phyloP scores from a whole-genome alignment of 768 basidiomycete genomes.

The Amanita muscaria region DNA sequence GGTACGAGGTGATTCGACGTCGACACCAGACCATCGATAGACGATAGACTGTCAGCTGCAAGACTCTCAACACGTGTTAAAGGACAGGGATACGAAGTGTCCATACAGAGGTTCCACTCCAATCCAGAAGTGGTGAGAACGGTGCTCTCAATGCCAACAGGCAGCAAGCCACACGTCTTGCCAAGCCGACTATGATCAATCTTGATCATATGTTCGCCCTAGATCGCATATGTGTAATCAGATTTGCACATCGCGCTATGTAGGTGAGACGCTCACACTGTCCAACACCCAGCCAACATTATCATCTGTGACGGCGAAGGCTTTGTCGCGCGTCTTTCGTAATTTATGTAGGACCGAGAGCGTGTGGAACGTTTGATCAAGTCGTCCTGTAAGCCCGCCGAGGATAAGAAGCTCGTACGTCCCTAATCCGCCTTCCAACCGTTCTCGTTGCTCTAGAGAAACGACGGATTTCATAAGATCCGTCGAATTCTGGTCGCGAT shows the following conservation, averaged over 20 bases:
- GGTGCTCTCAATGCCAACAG: constrained; percentile 74
- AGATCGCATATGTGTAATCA: not conserved
- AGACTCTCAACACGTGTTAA: not conserved
- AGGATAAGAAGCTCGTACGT: constrained; percentile 71
- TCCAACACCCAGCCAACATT: constrained; percentile 88
- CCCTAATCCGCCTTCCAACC: constrained; percentile 25
- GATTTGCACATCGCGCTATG: not conserved
- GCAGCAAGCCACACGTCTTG: constrained; percentile 90
- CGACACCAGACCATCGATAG: constrained; percentile 79
- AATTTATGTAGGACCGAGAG: constrained; percentile 80
- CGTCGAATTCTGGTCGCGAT: constrained; percentile 75
- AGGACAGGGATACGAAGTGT: not conserved
- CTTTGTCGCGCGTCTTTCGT: constrained; percentile 44
- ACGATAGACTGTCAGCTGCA: constrained; percentile 55
- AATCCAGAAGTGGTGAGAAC: constrained; percentile 77
- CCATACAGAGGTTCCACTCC: constrained; percentile 81
- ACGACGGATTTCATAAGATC: constrained; percentile 91
- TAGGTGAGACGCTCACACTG: constrained; percentile 34
- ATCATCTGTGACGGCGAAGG: constrained; percentile 83
- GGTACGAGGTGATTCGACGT: constrained; percentile 90
- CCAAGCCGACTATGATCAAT: constrained; percentile 72
- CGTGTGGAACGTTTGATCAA: constrained; percentile 92
- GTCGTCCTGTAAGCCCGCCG: constrained; percentile 82
- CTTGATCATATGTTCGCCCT: constrained; percentile 80
- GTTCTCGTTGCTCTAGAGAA: constrained; percentile 53